Conservation (phyloP, 169 alveolate species). For the Plasmodium chabaudi region DNA sequence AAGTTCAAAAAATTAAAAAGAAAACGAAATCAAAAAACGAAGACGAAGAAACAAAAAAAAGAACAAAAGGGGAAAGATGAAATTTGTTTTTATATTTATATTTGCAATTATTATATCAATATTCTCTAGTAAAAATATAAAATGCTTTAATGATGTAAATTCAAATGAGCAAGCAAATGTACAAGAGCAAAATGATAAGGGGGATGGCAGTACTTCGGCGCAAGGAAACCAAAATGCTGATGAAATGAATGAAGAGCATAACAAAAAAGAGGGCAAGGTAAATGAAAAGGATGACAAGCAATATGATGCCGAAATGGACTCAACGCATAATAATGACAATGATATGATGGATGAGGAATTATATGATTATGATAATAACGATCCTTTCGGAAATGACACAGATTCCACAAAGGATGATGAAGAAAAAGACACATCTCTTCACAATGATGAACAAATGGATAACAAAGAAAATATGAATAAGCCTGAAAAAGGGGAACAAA, state of each 20-base stretch:
- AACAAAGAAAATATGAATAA: no score
- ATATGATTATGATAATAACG: no score
- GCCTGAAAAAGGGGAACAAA: no score
- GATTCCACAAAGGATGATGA: no score
- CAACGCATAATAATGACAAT: no score
- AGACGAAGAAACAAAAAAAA: constrained; percentile 3
- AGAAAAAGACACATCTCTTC: no score
- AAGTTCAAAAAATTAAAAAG: background rate
- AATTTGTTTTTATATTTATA: background rate
- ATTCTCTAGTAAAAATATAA: background rate
- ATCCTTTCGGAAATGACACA: no score
- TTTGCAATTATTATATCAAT: no score
- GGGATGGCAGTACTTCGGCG: background rate
- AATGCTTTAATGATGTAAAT: background rate
- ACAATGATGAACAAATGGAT: no score
- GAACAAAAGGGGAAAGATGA: constrained; percentile 9
- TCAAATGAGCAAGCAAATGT: background rate
- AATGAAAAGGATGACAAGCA: no score
- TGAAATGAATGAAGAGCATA: background rate
- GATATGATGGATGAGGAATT: no score
- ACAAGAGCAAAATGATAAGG: background rate
- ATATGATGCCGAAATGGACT: no score
- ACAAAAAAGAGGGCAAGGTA: background rate
- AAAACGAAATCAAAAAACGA: background rate
- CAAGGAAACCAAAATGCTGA: background rate